Evolutionary conservation across 2,329 filamentous ascomycete species (phyloP), one percentile per base, ranked within the genome.

Genomic region (Pseudogymnoascus sp.): DNA sequence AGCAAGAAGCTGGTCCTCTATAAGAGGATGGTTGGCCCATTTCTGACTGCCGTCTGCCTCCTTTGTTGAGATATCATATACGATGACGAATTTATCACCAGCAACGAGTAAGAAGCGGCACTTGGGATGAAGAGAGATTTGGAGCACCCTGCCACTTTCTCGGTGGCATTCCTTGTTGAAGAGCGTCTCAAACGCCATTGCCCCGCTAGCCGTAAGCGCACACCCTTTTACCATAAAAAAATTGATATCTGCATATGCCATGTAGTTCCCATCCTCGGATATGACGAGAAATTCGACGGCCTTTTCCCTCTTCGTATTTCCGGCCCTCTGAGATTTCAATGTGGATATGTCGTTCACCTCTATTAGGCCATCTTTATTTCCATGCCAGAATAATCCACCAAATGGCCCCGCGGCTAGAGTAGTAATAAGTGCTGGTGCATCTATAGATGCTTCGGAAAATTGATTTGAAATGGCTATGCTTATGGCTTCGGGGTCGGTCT

Each of bases 311-410:
- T 42, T 42, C 21, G 40, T 42, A 9, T 42, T 42, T 42, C 40
- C 40, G 10, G 17, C 40, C 40, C 2, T 21, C 19, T 42, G 40
- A 53, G n/a, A 53, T 50, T 47, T 50, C 53, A 38, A 61, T 38
- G 28, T 63, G 10, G 33, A 28, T 10, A 28, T n/a, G 17, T 63
- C 35, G 15, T 28, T 42, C 10, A 63, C 23, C 15, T 33, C 28
- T 8, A 63, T 15, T 17, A 28, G 33, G n/a, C 63, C 63, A 44
- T 60, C 61, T 31, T 64, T 50, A 26, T 64, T 64, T 26, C 63
- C 63, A 26, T 35, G 44, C 15, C 53, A 63, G 21, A 63, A 63
- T 28, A 33, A 33, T 9, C 13, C 50, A 57, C 42, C 21, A 6
- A 57, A 15, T 47, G 28, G 57, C 13, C 42, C 13, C 40, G 60